Percentiles rank a stretch among this genome's conserved stretches.
phyloP scores from a whole-genome alignment of 2,329 filamentous ascomycete genomes.

The Nemania serpens region DNA sequence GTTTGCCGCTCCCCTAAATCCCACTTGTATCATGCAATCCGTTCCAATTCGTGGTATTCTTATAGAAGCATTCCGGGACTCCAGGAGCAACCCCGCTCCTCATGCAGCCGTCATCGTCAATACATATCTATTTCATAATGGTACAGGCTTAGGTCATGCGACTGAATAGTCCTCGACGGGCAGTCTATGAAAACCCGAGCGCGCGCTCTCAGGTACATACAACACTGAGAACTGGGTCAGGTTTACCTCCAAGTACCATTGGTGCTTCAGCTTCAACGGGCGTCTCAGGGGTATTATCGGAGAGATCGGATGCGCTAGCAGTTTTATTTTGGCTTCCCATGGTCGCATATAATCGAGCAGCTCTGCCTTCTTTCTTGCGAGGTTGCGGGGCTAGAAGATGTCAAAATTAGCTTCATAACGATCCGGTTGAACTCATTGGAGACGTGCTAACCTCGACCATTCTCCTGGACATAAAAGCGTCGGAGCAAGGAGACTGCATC shows the following conservation, averaged over 20 bases:
- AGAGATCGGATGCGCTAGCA: constrained; percentile 35
- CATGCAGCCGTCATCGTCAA: constrained; percentile 24
- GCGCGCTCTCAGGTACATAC: constrained; percentile 12
- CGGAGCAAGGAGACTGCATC: constrained; percentile 92
- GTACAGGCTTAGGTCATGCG: constrained; percentile 20
- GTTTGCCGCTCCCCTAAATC: neutral
- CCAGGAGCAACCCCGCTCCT: constrained; percentile 20
- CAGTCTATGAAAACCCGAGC: neutral
- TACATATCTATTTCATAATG: constrained; percentile 27
- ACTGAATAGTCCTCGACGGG: neutral
- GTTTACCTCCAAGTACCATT: constrained; percentile 17
- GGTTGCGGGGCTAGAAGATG: constrained; percentile 40
- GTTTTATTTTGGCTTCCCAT: constrained; percentile 38
- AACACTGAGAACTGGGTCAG: constrained; percentile 14
- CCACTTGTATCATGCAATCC: constrained; percentile 19
- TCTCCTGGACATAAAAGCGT: constrained; percentile 97
- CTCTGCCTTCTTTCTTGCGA: constrained; percentile 45
- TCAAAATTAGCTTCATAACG: constrained; percentile 22
- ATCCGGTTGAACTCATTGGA: neutral
- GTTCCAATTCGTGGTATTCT: constrained; percentile 25
- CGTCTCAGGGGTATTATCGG: constrained; percentile 35
- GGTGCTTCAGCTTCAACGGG: constrained; percentile 31
- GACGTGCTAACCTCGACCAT: constrained; percentile 73
- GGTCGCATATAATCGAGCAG: constrained; percentile 40
- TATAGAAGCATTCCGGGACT: constrained; percentile 25